These are phyloP conservation scores for Taphrina flavorubra DNA, from an alignment of 1,139 yeast genomes.

Conservation along the genomic window DNA sequence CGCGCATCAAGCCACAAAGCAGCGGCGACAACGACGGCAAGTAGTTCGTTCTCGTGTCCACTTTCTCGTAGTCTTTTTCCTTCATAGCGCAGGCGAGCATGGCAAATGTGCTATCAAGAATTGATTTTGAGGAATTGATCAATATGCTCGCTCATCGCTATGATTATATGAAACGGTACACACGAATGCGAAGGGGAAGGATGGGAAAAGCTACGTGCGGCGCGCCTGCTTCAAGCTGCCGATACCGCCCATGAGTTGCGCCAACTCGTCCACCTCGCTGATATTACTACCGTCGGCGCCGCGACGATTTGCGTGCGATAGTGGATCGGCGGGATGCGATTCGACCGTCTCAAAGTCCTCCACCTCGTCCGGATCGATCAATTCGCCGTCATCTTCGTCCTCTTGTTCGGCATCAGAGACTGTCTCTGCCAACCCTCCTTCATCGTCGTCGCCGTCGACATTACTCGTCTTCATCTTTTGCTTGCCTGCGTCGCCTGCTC, in stretches of 20 bases:
- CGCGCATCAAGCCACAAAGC: background rate
- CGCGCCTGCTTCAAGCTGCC: constrained; percentile 34
- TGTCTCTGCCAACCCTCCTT: constrained; percentile 20
- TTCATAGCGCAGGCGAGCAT: too few species aligned
- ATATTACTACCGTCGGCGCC: too few species aligned
- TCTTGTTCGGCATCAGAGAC: constrained; percentile 35
- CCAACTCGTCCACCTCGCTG: background rate
- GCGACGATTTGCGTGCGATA: background rate
- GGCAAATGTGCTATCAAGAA: too few species aligned
- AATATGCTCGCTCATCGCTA: constrained; percentile 16
- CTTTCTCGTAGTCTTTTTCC: too few species aligned
- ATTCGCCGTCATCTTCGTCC: constrained; percentile 39
- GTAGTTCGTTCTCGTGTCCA: too few species aligned
- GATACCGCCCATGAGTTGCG: constrained; percentile 30
- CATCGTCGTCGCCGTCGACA: constrained; percentile 13
- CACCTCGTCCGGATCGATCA: constrained; percentile 41
- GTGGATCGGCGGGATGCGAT: constrained; percentile 25
- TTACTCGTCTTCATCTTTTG: constrained; percentile 10
- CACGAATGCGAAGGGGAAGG: too few species aligned
- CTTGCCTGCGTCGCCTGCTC: constrained; percentile 6
- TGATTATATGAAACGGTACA: too few species aligned
- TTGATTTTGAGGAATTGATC: background rate
- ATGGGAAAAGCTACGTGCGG: too few species aligned
- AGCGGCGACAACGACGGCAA: too few species aligned
- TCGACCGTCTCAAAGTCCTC: constrained; percentile 39